These are phyloP conservation scores for Tolypocladium inflatum DNA, from an alignment of 2,329 filamentous ascomycete species.

Conservation along the genomic window DNA sequence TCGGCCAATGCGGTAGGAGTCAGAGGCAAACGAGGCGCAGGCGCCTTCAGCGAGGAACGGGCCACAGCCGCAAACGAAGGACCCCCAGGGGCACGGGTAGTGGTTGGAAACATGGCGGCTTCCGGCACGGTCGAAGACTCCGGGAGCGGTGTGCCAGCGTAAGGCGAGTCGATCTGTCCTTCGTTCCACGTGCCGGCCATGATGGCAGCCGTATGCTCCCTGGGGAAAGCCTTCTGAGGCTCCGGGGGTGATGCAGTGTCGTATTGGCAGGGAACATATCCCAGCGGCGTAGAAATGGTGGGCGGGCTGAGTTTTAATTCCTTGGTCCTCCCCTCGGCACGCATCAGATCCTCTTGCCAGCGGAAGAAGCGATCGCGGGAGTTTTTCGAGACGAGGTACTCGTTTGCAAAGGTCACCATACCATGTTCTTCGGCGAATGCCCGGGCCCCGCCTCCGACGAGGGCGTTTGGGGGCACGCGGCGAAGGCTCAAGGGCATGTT, in stretches of 20 bases:
- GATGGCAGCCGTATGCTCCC: conserved; percentile 46
- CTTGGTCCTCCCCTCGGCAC: conserved; percentile 40
- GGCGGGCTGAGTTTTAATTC: conserved; percentile 12
- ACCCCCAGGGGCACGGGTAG: not conserved
- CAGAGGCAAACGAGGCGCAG: not conserved
- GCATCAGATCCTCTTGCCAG: conserved; percentile 67
- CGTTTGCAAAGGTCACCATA: conserved; percentile 63
- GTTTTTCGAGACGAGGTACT: conserved; percentile 69
- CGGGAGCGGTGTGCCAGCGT: conserved; percentile 15
- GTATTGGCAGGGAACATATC: conserved; percentile 20
- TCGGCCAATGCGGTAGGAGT: not conserved
- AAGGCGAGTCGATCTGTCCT: conserved; percentile 51
- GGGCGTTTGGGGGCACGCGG: conserved; percentile 84
- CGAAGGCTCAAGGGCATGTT: conserved; percentile 70
- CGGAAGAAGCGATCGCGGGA: conserved; percentile 69
- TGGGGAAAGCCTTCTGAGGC: conserved; percentile 12
- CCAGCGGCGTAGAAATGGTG: conserved; percentile 6
- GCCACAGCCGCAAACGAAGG: conserved; percentile 2
- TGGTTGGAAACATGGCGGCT: conserved; percentile 3
- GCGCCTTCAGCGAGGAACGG: not conserved
- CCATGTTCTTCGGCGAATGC: conserved; percentile 78
- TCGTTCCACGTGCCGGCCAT: conserved; percentile 52
- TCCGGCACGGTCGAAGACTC: conserved; percentile 11
- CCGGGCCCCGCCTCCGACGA: conserved; percentile 77
- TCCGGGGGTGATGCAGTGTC: conserved; percentile 20